Evolutionary conservation across 257 asterid genomes (phyloP).

Genomic region (Orobanche coerulescens): DNA sequence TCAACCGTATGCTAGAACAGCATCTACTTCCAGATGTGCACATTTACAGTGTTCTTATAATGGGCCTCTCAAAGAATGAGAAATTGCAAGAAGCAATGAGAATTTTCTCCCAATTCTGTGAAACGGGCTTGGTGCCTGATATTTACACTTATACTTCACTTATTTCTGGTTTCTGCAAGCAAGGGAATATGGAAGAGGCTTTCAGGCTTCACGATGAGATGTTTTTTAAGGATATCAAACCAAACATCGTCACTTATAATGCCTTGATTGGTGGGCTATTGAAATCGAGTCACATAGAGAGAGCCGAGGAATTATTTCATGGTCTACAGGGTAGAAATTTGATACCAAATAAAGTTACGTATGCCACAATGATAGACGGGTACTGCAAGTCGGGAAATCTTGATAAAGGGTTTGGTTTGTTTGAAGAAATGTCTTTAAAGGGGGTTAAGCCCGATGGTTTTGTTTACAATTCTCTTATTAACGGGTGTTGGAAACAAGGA

Average conservation of each 20-base stretch:
- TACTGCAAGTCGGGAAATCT: conserved; percentile 56
- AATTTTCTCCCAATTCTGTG: conserved; percentile 48
- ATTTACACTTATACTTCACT: conserved; percentile 66
- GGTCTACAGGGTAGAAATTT: conserved; percentile 51
- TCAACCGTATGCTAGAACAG: conserved; percentile 40
- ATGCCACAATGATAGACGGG: conserved; percentile 75
- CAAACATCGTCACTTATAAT: conserved; percentile 76
- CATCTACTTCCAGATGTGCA: conserved; percentile 51
- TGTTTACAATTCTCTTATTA: conserved; percentile 57
- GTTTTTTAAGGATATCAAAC: conserved; percentile 51
- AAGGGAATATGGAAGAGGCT: conserved; percentile 59
- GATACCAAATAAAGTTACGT: conserved; percentile 59
- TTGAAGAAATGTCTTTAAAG: conserved; percentile 52
- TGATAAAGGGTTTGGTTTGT: conserved; percentile 50
- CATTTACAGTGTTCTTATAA: conserved; percentile 58
- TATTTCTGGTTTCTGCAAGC: conserved; percentile 69
- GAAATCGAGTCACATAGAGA: conserved; percentile 52
- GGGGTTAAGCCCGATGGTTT: conserved; percentile 59
- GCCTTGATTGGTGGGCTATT: conserved; percentile 67
- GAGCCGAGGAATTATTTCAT: conserved; percentile 54
- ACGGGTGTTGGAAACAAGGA: conserved; percentile 78
- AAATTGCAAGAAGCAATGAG: conserved; percentile 60
- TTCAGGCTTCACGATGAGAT: conserved; percentile 57
- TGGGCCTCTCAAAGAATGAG: conserved; percentile 61
- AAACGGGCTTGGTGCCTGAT: conserved; percentile 60